Evolutionary conservation across 345 rosid species (phyloP), one percentile per base, ranked within the genome.

Genomic region (Brassica cretica): DNA sequence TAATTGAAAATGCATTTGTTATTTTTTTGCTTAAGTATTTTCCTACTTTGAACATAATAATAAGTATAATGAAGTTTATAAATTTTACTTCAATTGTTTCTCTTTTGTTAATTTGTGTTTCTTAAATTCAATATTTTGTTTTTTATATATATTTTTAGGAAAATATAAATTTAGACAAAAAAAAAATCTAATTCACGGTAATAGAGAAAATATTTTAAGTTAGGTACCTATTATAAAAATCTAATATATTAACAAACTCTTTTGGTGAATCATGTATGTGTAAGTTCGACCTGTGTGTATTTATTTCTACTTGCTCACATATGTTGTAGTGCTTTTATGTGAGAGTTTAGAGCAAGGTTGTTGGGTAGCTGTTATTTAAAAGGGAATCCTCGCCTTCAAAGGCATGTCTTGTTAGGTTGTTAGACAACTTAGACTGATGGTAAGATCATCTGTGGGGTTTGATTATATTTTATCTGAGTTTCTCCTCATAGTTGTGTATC

Each of bases 241-340:
- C 14, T n/a, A 49, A 49, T 49, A 49, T 5, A 69, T 6, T 33
- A 1, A 32, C 65, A 25, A 70, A 9, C 70, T 64, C 66, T 41
- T 59, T 59, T n/a, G 44, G 29, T 64, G 58, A 80, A 80, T 94
- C 67, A 87, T 93, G 19, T 49, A 46, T 46, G 29, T 27, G 29
- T 27, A 27, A 27, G 29, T 27, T 27, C 29, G 0, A 0, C 29
- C 29, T 46, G n/a, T 37, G 44, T 2, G 44, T 37, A 37, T 37
- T 37, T 37, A 7, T 37, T 37, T 37, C 44, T 37, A 37, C 44
- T 37, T 37, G 44, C 44, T 37, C 44, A 37, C 44, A 37, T 37
- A 37, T 37, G 10, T 37, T 37, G 11, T 37, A 7, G 44, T 37
- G 44, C 44, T 37, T 37, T 37, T 37, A 37, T 37, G 44, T 37